Evolutionary conservation across 768 basidiomycete genomes (phyloP), one percentile per base, ranked within the genome.

Genomic region (Dioszegia aurantiaca): DNA sequence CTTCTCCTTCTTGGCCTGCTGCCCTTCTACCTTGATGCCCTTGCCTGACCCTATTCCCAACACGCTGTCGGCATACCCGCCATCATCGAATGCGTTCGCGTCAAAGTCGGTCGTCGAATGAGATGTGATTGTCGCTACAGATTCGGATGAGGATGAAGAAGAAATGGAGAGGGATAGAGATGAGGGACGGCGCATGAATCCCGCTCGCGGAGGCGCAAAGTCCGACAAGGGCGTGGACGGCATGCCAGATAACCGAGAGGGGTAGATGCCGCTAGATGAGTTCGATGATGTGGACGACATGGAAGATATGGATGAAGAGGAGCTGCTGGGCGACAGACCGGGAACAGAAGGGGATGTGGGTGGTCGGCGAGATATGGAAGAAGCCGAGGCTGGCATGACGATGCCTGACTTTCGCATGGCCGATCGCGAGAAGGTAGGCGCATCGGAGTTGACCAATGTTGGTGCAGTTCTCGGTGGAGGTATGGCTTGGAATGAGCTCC

Each of bases 351-450:
- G 51, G 23, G 51, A 53, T n/a, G n/a, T n/a, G n/a, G n/a, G n/a
- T n/a, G n/a, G n/a, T 27, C 51, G 51, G 12, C 51, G 51, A 39
- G 52, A 23, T 14, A 46, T 39, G 19, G 61, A 48, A 17, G 40
- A 31, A 11, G 61, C 61, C 21, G 71, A 49, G 10, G 58, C 61
- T 24, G 68, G 67, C 66, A 72, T 65, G 33, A 74, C 54, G n/a
- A 70, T 57, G 21, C 62, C 67, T 16, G 59, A 59, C 46, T 68
- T 69, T 48, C 65, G 70, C 28, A 75, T 36, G 1, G 63, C 61
- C 2, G 72, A 57, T 19, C 74, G 61, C 27, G 72, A 76, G 46
- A 76, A 76, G 26, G 70, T 69, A 6, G 72, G 72, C 11, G 70
- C 65, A 3, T 46, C 11, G 58, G 56, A 28, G 41, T 42, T 19